A percentile compares a stretch with the other conserved stretches of the same genome.
phyloP scores from a whole-genome alignment of 768 basidiomycete species.

The Clitopilus hobsonii region DNA sequence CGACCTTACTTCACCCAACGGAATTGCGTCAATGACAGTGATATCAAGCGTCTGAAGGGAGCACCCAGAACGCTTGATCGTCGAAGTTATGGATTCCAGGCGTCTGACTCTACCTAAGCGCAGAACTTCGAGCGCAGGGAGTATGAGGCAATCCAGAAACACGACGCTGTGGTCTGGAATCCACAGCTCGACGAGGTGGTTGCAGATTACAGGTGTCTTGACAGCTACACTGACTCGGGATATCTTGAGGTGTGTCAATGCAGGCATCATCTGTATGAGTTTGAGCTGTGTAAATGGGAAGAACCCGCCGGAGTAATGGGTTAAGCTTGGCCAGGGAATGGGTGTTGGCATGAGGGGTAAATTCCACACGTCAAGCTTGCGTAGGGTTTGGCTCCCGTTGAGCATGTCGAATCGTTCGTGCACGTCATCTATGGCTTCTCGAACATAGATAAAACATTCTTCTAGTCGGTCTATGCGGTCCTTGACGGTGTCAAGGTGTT shows the following conservation, averaged over 20 bases:
- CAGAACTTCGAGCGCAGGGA: not conserved
- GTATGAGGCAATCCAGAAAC: not conserved
- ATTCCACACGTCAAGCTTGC: not conserved
- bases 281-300: not conserved
- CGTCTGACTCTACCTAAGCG: not conserved
- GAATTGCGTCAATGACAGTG: not conserved
- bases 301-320: not conserved
- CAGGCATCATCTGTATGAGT: not conserved
- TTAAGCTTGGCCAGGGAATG: not conserved
- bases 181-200: not conserved
- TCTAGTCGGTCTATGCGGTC: not conserved
- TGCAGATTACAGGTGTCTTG: not conserved
- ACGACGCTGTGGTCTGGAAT: not conserved
- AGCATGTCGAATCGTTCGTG: not conserved
- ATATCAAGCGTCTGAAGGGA: not conserved
- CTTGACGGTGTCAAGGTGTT: not conserved
- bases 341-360: not conserved
- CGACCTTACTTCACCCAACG: not conserved
- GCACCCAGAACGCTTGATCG: not conserved
- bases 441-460: not conserved
- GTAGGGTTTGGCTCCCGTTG: not conserved
- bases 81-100: not conserved
- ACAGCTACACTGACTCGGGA: not conserved
- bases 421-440: not conserved
- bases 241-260: not conserved